A percentile compares a stretch with the other conserved stretches of the same genome.
phyloP scores from a whole-genome alignment of 345 rosid species.

The Eucalyptus regnans region DNA sequence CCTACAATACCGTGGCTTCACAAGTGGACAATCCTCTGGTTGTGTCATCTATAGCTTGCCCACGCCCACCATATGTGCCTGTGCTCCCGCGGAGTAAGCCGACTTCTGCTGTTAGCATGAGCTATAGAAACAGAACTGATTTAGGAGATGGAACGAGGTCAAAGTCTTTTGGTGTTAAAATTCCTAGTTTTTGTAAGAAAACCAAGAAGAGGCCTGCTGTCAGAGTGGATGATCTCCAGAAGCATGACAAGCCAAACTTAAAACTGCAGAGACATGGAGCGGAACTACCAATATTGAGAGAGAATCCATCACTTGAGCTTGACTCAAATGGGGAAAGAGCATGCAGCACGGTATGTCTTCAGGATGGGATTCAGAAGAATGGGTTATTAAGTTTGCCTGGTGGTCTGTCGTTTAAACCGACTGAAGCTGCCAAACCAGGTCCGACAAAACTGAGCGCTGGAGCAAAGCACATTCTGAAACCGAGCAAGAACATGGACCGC shows the following conservation, averaged over 20 bases:
- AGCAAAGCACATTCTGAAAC: constrained; percentile 31
- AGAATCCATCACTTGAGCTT: background rate
- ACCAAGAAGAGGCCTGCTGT: constrained; percentile 22
- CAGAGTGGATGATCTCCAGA: constrained; percentile 1
- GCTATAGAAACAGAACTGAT: constrained; percentile 6
- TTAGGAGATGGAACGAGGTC: constrained; percentile 5
- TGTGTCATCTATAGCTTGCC: background rate
- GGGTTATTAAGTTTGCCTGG: background rate
- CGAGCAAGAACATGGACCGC: background rate
- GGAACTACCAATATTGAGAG: background rate
- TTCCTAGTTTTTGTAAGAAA: background rate
- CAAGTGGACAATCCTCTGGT: constrained; percentile 12
- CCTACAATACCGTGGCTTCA: background rate
- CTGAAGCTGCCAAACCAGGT: constrained; percentile 6
- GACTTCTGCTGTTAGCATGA: constrained; percentile 5
- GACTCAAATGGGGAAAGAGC: constrained; percentile 1
- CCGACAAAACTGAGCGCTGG: constrained; percentile 34
- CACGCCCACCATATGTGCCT: constrained; percentile 4
- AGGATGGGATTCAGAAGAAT: background rate
- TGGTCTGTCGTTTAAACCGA: constrained; percentile 1
- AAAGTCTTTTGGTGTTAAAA: constrained; percentile 1
- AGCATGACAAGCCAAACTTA: constrained; percentile 13
- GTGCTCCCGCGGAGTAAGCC: constrained; percentile 6
- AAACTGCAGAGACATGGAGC: constrained; percentile 10
- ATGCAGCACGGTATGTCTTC: background rate